A percentile compares a stretch with the other conserved stretches of the same genome.
These are phyloP conservation scores for Penicillium sp. DNA, from an alignment of 2,329 filamentous ascomycete species.

Conservation along the genomic window DNA sequence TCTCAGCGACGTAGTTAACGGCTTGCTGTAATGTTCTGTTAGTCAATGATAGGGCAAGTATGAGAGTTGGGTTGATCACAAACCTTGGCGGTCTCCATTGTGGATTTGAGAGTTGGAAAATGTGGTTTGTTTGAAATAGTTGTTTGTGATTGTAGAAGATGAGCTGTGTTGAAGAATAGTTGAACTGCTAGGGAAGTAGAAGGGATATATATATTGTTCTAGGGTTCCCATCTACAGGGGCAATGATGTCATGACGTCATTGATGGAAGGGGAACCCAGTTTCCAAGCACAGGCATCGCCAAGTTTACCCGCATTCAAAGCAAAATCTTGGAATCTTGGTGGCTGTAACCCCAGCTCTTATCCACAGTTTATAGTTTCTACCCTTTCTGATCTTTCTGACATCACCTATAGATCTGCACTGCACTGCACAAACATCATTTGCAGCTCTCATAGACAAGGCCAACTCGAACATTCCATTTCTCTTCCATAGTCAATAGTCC, in stretches of 20 bases:
- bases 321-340: background rate
- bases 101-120: background rate
- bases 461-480: background rate
- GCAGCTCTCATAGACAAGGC: background rate
- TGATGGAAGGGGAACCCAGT: background rate
- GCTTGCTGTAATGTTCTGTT: slow-evolving; percentile 45
- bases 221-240: background rate
- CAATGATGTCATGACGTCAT: slow-evolving; percentile 6
- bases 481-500: background rate
- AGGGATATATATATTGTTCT: slow-evolving; percentile 2
- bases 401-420: background rate
- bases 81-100: slow-evolving; percentile 24
- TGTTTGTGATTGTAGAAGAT: background rate
- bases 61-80: background rate
- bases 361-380: background rate
- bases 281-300: background rate
- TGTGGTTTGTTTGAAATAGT: background rate
- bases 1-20: slow-evolving; percentile 67
- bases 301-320: background rate
- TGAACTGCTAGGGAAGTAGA: background rate
- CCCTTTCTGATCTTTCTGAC: background rate
- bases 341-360: background rate
- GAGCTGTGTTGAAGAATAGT: background rate
- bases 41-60: background rate
- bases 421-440: background rate